Percentiles rank a stretch among this genome's conserved stretches.
phyloP scores from a whole-genome alignment of 2,329 filamentous ascomycete species.

The Cytospora schulzeri region DNA sequence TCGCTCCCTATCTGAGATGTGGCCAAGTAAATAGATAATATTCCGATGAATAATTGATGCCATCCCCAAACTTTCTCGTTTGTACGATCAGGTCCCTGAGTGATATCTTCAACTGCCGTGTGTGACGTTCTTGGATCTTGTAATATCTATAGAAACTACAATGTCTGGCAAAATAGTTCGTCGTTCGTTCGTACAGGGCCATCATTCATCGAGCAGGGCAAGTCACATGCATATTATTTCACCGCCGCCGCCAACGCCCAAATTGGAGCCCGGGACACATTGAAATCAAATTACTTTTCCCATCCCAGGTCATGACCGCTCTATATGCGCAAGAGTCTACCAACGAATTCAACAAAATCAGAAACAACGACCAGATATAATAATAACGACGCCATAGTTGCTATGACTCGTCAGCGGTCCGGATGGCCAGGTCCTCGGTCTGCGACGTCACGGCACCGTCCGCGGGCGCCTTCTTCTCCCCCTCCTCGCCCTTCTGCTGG shows the following conservation, averaged over 20 bases:
- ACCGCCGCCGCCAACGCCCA: neutral
- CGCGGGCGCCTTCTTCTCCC: slow-evolving; percentile 27
- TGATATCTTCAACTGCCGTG: neutral
- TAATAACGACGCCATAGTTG: neutral
- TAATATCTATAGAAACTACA: too few relatives aligned
- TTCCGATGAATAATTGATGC: neutral
- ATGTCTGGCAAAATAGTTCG: too few relatives aligned
- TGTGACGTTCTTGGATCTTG: neutral
- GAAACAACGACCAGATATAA: neutral
- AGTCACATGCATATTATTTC: neutral
- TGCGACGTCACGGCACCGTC: slow-evolving; percentile 25
- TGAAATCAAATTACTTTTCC: neutral
- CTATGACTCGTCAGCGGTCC: slow-evolving; percentile 13
- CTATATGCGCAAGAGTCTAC: neutral
- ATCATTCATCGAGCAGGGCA: neutral
- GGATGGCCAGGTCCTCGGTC: slow-evolving; percentile 27
- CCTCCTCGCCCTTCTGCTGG: slow-evolving; percentile 19
- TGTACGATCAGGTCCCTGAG: neutral
- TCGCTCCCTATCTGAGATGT: neutral
- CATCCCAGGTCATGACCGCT: neutral
- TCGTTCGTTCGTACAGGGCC: too few relatives aligned
- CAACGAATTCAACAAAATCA: neutral
- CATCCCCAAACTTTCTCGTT: neutral
- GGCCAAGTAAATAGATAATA: neutral
- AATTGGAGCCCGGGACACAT: neutral